Base-by-base conservation (phyloP, 2,329 filamentous ascomycete species). In the Curvularia eragrostidis region DNA sequence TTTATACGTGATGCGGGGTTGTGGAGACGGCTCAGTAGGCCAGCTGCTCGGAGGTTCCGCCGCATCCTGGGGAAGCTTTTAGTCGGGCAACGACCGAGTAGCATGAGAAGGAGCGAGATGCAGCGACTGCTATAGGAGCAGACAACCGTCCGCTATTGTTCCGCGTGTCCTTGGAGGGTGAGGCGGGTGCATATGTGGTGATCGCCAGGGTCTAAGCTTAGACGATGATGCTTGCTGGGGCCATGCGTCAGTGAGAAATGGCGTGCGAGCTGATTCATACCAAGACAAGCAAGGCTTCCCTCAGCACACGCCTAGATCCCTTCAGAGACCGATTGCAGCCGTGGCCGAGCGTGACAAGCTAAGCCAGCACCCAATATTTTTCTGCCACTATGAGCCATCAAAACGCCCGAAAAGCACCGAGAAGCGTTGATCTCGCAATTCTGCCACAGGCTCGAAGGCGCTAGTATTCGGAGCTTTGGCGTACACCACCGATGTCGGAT, bases 41-140 rank as follows among this genome's bases (percentile, higher is more conserved):
- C 61, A 56, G 61, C 46, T 38, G 51, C 50, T 64, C 67, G 61
- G 54, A 56, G 54, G 55, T 62, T 63, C 39, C 46, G 56, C 66
- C 61, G 64, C 51, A 48, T 42, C 44, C 23, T 56, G 24, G 43
- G 49, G 18, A 41, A 23, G 6, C 18, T 39, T 56, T 46, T 19
- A 15, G 34, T 48, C 50, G 52, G 53, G 51, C 28, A 39, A 34
- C 34, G 24, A 39, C 55, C 57, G 61, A 62, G 18, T 19, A 48
- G 26, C 23, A 38, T 38, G 44, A 46, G 32, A 18, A 47, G 46
- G n/a, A 10, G 30, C 10, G 28, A n/a, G 5, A n/a, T 12, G 43
- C 28, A 47, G 26, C 26, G 5, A 19, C 8, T 2, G 6, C 7
- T 30, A 24, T 46, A 19, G 26, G 26, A 19, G 18, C 15, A 46